Base-by-base conservation (phyloP, 345 rosid species). In the Aquilaria yunnanensis region DNA sequence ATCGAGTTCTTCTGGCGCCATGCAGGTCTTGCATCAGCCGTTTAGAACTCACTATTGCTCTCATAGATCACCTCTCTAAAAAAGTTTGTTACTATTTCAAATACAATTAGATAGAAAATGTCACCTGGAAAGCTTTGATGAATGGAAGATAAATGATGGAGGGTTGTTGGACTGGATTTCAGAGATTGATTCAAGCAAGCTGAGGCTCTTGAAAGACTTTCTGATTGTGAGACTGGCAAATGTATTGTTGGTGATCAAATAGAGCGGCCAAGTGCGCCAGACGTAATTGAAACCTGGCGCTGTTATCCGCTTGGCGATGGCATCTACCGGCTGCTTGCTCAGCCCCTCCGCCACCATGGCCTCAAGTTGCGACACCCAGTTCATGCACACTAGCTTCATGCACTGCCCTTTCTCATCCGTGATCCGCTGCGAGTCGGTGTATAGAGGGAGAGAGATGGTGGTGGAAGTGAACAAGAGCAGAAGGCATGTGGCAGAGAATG, bases 161-260 rank as follows among this genome's bases (percentile, higher is more conserved):
- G 99, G 99, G 69, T 94, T 94, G 78, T 88, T 81, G 57, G 79
- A 66, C 43, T 82, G 87, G 69, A 94, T 62, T 32, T 92, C 95
- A 50, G 85, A 71, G 58, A 94, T 78, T 61, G 85, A 73, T 52
- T 82, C 87, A n/a, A 71, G 46, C 67, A 94, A 75, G 32, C 88
- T 92, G 64, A 88, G 75, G 54, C 74, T 69, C 69, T 70, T 85
- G 77, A 94, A 80, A 2, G 97, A 94, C 69, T 81, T 56, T 48
- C 87, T 70, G 10, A 88, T 92, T 12, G 88, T 85, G 56, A 81
- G 70, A 45, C 76, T 69, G 30, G 85, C 85, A 53, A 79, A 69
- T 11, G 92, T 74, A 55, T 78, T 81, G 61, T 84, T 75, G 49
- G 91, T 83, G 80, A 74, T 76, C 75, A 89, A 59, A 49, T 62